A percentile compares a stretch with the other conserved stretches of the same genome.
phyloP scores from a whole-genome alignment of 148 eudicot genomes.

The Persicaria tinctoria region DNA sequence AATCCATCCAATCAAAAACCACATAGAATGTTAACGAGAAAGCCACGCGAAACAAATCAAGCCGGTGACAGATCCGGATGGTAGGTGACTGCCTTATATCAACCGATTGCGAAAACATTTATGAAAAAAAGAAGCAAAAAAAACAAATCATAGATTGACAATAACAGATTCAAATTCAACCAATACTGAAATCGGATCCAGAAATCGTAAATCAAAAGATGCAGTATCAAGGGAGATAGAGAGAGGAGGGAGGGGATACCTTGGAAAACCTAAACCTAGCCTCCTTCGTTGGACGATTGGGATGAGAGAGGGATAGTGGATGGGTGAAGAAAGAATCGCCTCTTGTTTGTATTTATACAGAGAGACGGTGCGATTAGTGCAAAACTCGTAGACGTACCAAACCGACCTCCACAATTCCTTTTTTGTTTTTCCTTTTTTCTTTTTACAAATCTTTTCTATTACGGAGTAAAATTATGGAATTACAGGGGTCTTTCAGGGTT shows the following conservation, averaged over 20 bases:
- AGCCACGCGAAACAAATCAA: background rate
- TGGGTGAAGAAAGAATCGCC: slow-evolving; percentile 1
- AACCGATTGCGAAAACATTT: background rate
- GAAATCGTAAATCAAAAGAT: background rate
- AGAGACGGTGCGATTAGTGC: slow-evolving; percentile 6
- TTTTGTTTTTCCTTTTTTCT: slow-evolving; percentile 5
- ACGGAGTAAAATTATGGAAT: background rate
- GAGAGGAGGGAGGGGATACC: background rate
- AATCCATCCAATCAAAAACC: background rate
- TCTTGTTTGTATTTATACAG: slow-evolving; percentile 1
- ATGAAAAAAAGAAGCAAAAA: background rate
- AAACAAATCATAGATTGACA: background rate
- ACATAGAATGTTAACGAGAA: background rate
- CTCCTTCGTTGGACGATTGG: slow-evolving; percentile 4
- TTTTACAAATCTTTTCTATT: background rate
- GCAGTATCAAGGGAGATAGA: background rate
- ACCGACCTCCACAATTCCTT: slow-evolving; percentile 11
- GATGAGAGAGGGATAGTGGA: slow-evolving; percentile 7
- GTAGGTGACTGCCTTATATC: background rate
- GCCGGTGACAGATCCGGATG: background rate
- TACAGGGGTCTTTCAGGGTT: slow-evolving; percentile 2
- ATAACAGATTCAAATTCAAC: background rate
- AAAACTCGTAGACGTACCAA: slow-evolving; percentile 11
- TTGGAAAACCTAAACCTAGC: background rate
- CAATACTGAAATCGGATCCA: background rate